Evolutionary conservation across 768 basidiomycete species (phyloP).

Genomic region (Cystofilobasidium macerans): DNA sequence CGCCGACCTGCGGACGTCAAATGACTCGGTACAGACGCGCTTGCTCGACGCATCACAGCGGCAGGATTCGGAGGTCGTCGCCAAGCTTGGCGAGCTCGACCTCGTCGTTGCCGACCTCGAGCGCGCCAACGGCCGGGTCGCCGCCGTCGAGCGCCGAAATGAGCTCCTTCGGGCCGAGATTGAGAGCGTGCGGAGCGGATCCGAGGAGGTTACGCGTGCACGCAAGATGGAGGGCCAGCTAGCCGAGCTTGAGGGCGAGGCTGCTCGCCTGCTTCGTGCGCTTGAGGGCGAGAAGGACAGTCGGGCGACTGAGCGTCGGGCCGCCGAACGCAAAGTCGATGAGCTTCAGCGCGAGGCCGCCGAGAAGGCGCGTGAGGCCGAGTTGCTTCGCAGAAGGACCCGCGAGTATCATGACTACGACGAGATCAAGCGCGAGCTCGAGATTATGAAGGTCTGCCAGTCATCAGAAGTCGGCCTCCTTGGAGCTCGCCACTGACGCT

Average conservation of each 20-base stretch:
- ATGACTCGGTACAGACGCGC: constrained; percentile 86
- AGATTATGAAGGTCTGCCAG: constrained; percentile 99
- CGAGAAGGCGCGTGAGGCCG: constrained; percentile 51
- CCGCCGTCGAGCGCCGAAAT: constrained; percentile 84
- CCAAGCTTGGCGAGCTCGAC: constrained; percentile 84
- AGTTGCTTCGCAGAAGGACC: constrained; percentile 56
- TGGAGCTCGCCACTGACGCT: constrained; percentile 26
- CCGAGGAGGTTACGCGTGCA: constrained; percentile 56
- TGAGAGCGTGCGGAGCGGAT: constrained; percentile 72
- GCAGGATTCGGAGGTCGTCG: constrained; percentile 64
- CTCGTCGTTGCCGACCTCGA: constrained; percentile 90
- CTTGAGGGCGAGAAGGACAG: constrained; percentile 46
- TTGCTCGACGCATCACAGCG: constrained; percentile 81
- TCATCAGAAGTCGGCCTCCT: no score
- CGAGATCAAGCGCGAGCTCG: constrained; percentile 92
- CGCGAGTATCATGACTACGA: constrained; percentile 78
- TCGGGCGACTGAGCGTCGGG: constrained; percentile 51
- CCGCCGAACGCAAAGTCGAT: constrained; percentile 48
- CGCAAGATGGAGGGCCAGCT: constrained; percentile 63
- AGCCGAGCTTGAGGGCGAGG: constrained; percentile 63
- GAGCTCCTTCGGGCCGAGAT: constrained; percentile 94
- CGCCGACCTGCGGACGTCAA: constrained; percentile 75
- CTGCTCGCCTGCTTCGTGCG: constrained; percentile 54
- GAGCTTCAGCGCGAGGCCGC: constrained; percentile 51
- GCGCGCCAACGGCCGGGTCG: constrained; percentile 85